Percentiles rank a stretch among this genome's conserved stretches.
Evolutionary conservation across 192 early-diverging fungal genomes (phyloP).

Genomic region (Coemansia sp.): DNA sequence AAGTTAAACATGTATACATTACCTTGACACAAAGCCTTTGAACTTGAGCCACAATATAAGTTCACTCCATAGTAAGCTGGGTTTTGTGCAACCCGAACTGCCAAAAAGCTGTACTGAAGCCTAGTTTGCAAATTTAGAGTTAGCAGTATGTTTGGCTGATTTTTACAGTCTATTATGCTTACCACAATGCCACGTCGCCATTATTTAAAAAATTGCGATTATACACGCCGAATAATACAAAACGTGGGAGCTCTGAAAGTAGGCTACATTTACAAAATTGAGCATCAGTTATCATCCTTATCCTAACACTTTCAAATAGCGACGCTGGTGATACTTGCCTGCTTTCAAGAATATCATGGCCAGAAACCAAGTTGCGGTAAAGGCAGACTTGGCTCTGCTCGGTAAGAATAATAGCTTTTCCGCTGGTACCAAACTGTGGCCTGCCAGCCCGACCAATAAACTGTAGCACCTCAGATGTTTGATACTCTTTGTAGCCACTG

Average conservation of each 20-base stretch:
- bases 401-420: conserved; percentile 69
- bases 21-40: neutral
- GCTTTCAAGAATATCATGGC: conserved; percentile 67
- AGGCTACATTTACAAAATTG: conserved; percentile 43
- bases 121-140: conserved; percentile 15
- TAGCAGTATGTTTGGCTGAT: neutral
- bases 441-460: conserved; percentile 77
- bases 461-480: conserved; percentile 66
- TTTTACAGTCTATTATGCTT: neutral
- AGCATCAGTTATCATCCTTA: neutral
- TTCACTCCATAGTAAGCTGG: conserved; percentile 15
- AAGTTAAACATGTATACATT: neutral
- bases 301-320: neutral
- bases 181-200: conserved; percentile 19
- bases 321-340: conserved; percentile 21
- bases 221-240: conserved; percentile 43
- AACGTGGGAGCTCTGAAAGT: conserved; percentile 57
- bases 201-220: conserved; percentile 37
- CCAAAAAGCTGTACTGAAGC: conserved; percentile 40
- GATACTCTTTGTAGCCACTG: conserved; percentile 56
- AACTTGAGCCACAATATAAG: neutral
- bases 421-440: conserved; percentile 69
- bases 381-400: conserved; percentile 30
- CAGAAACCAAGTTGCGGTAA: conserved; percentile 61
- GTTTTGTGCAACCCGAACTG: conserved; percentile 15